Base-by-base conservation (phyloP, 768 basidiomycete genomes). In the Tulasnella sp. region DNA sequence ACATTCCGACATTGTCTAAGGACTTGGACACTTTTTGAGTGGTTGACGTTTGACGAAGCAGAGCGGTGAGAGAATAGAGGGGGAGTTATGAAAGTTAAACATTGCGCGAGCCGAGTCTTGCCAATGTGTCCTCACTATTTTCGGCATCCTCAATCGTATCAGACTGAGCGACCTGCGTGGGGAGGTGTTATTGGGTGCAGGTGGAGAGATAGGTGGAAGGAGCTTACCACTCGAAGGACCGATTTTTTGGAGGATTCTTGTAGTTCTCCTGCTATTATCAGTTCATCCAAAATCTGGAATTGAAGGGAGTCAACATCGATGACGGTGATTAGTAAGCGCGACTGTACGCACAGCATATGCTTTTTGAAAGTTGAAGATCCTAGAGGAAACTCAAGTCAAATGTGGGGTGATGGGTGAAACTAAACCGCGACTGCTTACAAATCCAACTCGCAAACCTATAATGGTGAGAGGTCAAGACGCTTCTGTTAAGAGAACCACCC, bases 341-440 rank as follows among this genome's bases (percentile, higher is more conserved):
- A 24, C 22, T 40, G 59, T 27, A 28, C 70, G 20, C 40, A 70
- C 91, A 3, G 86, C 79, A 63, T 90, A 95, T 1, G 92, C 93
- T 64, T 90, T 87, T 63, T 96, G 86, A 64, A 96, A 96, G 69
- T 95, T 95, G 76, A 95, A 98, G 58, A 96, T 93, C 47, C 88
- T 91, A 57, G 3, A 19, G 32, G 22, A 28, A 5, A 24, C 13
- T 13, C 2, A 48, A 13, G 32, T 33, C 16, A 37, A 6, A 33
- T 7, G 37, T n/a, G 22, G 9, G 3, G 31, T 13, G 15, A 22
- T 5, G 4, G 22, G 19, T 3, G 10, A 46, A 2, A n/a, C n/a
- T 28, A 12, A 48, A 20, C 28, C 15, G 9, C 20, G n/a, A 20
- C 10, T 1, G 54, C 78, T 63, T 62, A 91, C 88, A 98, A 69